Conservation (phyloP, 805 yeast genomes). For the Ogataea trehalophila region DNA sequence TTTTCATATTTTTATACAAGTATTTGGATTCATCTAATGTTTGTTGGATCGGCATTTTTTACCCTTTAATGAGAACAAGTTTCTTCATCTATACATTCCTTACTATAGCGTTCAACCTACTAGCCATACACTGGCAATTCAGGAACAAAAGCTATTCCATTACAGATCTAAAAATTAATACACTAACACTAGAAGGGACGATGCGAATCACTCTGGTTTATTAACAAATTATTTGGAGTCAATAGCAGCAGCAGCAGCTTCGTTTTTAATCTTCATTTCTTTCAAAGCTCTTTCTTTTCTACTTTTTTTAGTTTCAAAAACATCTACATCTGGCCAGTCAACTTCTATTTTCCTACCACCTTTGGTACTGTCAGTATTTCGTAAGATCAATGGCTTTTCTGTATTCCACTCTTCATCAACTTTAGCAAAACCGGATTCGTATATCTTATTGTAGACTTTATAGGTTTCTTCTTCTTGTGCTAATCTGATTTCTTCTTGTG, state of each 20-base stretch:
- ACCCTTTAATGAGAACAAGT: too few species aligned
- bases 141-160: too few species aligned
- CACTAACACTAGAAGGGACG: too few species aligned
- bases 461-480: constrained; percentile 58
- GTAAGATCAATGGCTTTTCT: constrained; percentile 67
- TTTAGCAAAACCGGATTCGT: constrained; percentile 76
- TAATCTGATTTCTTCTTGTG: constrained; percentile 66
- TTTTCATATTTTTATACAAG: too few species aligned
- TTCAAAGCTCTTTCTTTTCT: constrained; percentile 2
- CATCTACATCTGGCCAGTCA: constrained; percentile 67
- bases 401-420: constrained; percentile 67
- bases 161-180: too few species aligned
- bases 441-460: constrained; percentile 63
- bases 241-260: background rate
- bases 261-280: background rate
- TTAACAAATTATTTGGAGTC: too few species aligned
- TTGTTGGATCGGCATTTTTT: too few species aligned
- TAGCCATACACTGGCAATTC: too few species aligned
- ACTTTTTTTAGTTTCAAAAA: constrained; percentile 11
- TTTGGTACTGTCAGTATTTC: constrained; percentile 63
- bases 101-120: too few species aligned
- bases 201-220: too few species aligned
- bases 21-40: too few species aligned
- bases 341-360: constrained; percentile 44
- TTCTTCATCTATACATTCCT: too few species aligned